Percentiles rank a stretch among this genome's conserved stretches.
Evolutionary conservation across 1,284 basidiomycete species (phyloP).

Genomic region (Irpex rosettiformis): DNA sequence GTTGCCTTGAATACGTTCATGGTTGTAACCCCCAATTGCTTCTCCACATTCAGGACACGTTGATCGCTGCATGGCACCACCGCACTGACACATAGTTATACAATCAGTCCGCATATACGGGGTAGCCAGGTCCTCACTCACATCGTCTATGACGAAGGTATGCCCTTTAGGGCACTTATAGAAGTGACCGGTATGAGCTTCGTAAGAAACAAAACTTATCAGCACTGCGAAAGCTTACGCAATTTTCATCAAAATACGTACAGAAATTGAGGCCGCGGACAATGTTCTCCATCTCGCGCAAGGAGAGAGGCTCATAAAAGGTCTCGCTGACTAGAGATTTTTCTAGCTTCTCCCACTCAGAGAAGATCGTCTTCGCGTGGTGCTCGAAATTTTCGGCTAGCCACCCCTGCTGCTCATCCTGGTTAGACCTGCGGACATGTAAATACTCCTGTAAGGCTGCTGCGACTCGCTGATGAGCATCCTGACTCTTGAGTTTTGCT

Average conservation of each 20-base stretch:
- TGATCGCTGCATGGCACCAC: neutral
- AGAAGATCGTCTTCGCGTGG: slow-evolving; percentile 30
- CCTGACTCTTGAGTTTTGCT: neutral
- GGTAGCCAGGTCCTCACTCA: neutral
- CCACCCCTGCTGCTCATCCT: neutral
- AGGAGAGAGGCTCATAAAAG: slow-evolving; percentile 15
- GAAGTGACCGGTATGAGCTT: neutral
- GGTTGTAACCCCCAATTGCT: neutral
- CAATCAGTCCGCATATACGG: too few species aligned
- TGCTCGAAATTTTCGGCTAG: slow-evolving; percentile 27
- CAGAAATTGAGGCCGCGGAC: neutral
- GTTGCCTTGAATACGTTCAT: slow-evolving; percentile 36
- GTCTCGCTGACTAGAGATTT: slow-evolving; percentile 28
- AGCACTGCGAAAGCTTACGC: too few species aligned
- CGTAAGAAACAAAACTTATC: too few species aligned
- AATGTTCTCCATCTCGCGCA: neutral
- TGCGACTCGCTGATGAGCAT: neutral
- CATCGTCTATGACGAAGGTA: neutral
- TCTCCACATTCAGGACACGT: neutral
- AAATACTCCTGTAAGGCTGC: neutral
- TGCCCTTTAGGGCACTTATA: neutral
- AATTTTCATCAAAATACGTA: neutral
- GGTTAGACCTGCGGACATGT: neutral
- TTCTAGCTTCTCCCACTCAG: slow-evolving; percentile 34
- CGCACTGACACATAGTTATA: neutral